Percentiles rank a stretch among this genome's conserved stretches.
Conservation (phyloP, 805 yeast genomes). For the Lachancea mirantina region DNA sequence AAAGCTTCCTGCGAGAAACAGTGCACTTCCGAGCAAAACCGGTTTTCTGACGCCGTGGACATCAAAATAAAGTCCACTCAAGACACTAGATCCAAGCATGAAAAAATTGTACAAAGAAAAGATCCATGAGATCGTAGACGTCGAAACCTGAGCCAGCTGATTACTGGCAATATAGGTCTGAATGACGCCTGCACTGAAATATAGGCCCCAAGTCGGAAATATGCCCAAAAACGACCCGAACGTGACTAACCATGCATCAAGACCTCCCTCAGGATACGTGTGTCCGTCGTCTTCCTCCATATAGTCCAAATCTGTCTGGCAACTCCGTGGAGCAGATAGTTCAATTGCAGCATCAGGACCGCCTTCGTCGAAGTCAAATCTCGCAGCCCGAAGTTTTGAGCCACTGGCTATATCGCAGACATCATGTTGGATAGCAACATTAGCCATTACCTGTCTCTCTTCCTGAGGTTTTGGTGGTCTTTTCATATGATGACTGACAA, state of each 20-base stretch:
- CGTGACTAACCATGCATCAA: conserved; percentile 31
- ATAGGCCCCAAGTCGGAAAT: conserved; percentile 52
- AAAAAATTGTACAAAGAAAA: conserved; percentile 36
- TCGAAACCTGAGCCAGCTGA: conserved; percentile 39
- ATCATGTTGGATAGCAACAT: too few relatives aligned
- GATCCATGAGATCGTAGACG: conserved; percentile 60
- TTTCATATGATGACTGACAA: too few relatives aligned
- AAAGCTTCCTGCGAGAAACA: conserved; percentile 44
- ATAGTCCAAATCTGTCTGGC: conserved; percentile 2
- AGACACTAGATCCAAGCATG: conserved; percentile 28
- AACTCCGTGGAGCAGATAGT: too few relatives aligned
- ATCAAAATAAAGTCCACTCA: conserved; percentile 49
- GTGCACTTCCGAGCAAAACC: conserved; percentile 37
- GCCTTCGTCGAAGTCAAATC: too few relatives aligned
- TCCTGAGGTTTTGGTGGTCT: too few relatives aligned
- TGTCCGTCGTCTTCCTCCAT: conserved; percentile 8
- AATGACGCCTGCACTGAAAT: conserved; percentile 60
- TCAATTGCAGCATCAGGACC: too few relatives aligned
- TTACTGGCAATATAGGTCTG: conserved; percentile 54
- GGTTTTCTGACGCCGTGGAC: conserved; percentile 46
- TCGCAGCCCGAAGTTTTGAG: too few relatives aligned
- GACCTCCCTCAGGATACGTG: conserved; percentile 37
- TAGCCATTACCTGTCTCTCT: too few relatives aligned
- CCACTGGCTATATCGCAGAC: too few relatives aligned
- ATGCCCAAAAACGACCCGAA: conserved; percentile 46